Evolutionary conservation across 306 rosid species (phyloP).

Genomic region (Vigna angularis): DNA sequence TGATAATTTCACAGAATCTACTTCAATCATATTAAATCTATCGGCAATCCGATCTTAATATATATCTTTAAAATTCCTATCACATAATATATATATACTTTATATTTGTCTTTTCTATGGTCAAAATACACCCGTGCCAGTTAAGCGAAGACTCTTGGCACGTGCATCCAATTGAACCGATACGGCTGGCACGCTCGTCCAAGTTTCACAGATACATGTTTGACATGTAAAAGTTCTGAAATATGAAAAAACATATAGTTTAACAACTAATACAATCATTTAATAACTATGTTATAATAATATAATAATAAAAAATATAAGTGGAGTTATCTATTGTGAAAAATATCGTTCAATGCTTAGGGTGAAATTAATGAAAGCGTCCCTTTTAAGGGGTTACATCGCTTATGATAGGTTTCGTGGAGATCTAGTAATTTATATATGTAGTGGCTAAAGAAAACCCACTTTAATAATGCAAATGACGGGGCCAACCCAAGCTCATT

Average conservation of each 20-base stretch:
- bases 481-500: slow-evolving; percentile 9
- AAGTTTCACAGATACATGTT: background rate
- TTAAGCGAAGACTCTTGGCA: background rate
- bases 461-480: slow-evolving; percentile 32
- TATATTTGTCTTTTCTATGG: background rate
- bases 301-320: no score
- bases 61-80: background rate
- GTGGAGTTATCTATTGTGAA: background rate
- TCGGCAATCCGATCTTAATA: background rate
- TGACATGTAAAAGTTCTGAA: background rate
- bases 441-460: slow-evolving; percentile 16
- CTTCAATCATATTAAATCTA: background rate
- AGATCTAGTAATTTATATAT: slow-evolving; percentile 11
- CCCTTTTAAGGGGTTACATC: slow-evolving; percentile 16
- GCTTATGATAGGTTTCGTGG: slow-evolving; percentile 22
- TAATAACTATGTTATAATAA: no score
- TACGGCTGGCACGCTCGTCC: background rate
- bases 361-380: background rate
- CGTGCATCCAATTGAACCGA: background rate
- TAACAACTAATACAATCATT: no score
- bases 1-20: slow-evolving; percentile 14
- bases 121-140: background rate
- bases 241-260: background rate
- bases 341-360: background rate
- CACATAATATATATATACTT: background rate